Evolutionary conservation across 2,329 filamentous ascomycete species (phyloP), one percentile per base, ranked within the genome.

Genomic region (Aspergillus cejpii): DNA sequence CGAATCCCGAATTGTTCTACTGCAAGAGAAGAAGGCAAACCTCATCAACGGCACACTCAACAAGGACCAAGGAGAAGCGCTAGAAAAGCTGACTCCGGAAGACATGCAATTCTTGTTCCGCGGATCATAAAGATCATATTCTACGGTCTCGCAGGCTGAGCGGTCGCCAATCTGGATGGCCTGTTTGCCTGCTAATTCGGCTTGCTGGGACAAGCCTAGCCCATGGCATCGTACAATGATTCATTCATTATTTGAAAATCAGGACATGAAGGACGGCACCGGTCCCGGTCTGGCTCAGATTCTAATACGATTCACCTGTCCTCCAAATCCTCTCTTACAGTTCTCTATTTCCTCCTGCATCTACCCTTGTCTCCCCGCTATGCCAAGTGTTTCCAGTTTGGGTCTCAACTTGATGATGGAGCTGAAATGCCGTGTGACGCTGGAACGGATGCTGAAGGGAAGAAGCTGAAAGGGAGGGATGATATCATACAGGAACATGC

Each of bases 21-120:
- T 98, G 20, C 92, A 98, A 65, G 92, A 98, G 73, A 98, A 98
- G 79, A 98, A 98, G 73, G 89, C 91, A 1, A 91, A 85, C 62
- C 91, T 98, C 87, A 98, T 98, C 61, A 87, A 91, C 57, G 90
- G 89, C 21, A 98, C 92, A 0, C 90, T 98, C 66, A 96, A 97
- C 66, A 85, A 87, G 34, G 91, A 97, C 62, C 84, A 92, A 57
- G 64, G 60, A 29, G 78, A 85, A 37, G 88, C 91, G 0, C 87
- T 97, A 79, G 88, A 97, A 63, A 91, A 89, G 44, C 73, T 98
- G 50, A 94, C 83, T 11, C 83, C 87, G 0, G 85, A 91, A 65
- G 92, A 98, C 63, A 85, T 98, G 78, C 87, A 95, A 68, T 98
- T 98, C 69, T 73, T 98, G 53, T 98, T 98, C 78, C 80, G 90